Percentiles rank a stretch among this genome's conserved stretches.
These are phyloP conservation scores for Colletotrichum kahawae DNA, from an alignment of 2,329 filamentous ascomycete genomes.

Conservation along the genomic window DNA sequence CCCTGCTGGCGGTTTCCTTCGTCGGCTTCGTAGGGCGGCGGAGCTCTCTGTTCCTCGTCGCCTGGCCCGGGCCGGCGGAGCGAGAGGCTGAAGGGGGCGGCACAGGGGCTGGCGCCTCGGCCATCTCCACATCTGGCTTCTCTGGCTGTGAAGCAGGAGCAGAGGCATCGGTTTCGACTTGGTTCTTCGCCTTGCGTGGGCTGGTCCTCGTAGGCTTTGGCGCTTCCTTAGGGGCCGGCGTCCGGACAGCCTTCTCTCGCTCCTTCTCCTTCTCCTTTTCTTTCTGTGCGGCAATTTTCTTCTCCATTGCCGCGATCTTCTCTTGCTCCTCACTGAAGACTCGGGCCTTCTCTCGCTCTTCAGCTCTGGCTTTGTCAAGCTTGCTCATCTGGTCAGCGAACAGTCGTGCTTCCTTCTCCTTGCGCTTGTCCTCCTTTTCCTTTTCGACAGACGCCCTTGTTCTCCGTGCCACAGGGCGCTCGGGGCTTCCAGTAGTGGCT, in stretches of 20 bases:
- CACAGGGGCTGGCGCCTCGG: constrained; percentile 57
- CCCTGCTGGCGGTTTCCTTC: constrained; percentile 62
- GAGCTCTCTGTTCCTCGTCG: constrained; percentile 55
- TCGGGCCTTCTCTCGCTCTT: constrained; percentile 72
- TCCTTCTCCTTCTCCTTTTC: constrained; percentile 47
- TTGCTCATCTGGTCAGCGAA: constrained; percentile 66
- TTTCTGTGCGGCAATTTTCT: constrained; percentile 57
- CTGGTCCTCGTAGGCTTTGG: constrained; percentile 53
- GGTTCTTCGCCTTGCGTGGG: constrained; percentile 53
- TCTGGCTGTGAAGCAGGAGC: constrained; percentile 27
- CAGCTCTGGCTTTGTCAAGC: constrained; percentile 71
- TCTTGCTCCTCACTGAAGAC: constrained; percentile 64
- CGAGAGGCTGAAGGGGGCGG: constrained; percentile 66
- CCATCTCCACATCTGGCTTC: constrained; percentile 59
- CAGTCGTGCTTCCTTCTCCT: constrained; percentile 67
- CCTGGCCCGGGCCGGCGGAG: constrained; percentile 51
- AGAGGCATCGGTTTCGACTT: constrained; percentile 35
- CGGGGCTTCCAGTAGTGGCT: constrained; percentile 44
- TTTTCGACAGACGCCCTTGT: constrained; percentile 65
- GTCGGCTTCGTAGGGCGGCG: constrained; percentile 67
- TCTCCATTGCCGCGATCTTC: constrained; percentile 57
- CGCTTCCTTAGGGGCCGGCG: constrained; percentile 41
- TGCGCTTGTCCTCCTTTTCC: constrained; percentile 70
- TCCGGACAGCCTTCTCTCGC: constrained; percentile 24
- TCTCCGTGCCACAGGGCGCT: constrained; percentile 47